Evolutionary conservation across 2,329 filamentous ascomycete genomes (phyloP), one percentile per base, ranked within the genome.

Genomic region (Claviceps africana): DNA sequence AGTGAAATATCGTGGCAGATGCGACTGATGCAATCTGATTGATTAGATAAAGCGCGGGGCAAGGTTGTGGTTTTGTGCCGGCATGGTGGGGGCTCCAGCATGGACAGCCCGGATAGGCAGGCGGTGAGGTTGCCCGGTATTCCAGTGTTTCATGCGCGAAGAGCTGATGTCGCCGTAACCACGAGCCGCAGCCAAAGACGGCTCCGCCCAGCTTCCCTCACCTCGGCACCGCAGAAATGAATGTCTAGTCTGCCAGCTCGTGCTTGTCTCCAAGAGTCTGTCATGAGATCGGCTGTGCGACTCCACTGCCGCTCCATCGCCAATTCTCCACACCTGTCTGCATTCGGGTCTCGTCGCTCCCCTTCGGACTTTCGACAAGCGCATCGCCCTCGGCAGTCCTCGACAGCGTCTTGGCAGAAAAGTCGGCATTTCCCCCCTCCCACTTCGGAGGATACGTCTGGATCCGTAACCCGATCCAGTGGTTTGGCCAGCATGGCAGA

Each of bases 401-500:
- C 19, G 3, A 10, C 21, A 15, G 25, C 39, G 19, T 31, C 30
- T 7, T 19, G 8, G 30, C 43, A 21, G 19, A 9, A 21, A n/a
- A 17, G 30, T 4, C 17, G 17, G 10, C 21, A 8, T 17, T n/a
- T 21, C 9, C 39, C 19, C 21, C 13, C 8, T 30, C 42, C 47
- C 7, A 28, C 17, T 10, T 37, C 19, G n/a, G 30, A 40, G 28
- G 10, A 43, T 11, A n/a, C 7, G 13, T 33, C 21, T 39, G n/a
- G 13, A 43, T 25, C 21, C 21, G n/a, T 13, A 25, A 15, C 21
- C 5, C 10, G 9, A 15, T 7, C 6, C 13, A 25, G 42, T 25
- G 21, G 11, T 17, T 1, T 21, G 33, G 25, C 33, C 25, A 28
- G 51, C 42, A 60, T n/a, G 37, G 67, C 67, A 61, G 52, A 59